Percentiles rank a stretch among this genome's conserved stretches.
phyloP scores from a whole-genome alignment of 1,139 yeast genomes.

The Yamadazyma buinensis region DNA sequence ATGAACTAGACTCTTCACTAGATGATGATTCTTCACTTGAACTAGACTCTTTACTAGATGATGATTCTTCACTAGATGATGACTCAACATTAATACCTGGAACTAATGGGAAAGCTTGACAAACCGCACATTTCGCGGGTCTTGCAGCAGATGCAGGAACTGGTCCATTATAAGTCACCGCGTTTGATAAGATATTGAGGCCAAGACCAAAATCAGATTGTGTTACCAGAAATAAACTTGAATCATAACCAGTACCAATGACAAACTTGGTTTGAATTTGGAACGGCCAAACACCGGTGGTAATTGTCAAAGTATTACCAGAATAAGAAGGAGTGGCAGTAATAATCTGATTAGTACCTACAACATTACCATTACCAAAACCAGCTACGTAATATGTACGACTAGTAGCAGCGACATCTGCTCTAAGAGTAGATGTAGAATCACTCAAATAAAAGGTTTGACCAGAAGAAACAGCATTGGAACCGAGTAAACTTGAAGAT shows the following conservation, averaged over 20 bases:
- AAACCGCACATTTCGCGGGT: conserved; percentile 4
- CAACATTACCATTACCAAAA: conserved; percentile 27
- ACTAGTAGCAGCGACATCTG: conserved; percentile 15
- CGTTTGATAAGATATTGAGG: conserved; percentile 8
- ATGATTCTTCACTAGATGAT: background rate
- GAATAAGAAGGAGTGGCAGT: conserved; percentile 9
- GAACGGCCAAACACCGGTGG: conserved; percentile 21
- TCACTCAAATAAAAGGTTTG: conserved; percentile 23
- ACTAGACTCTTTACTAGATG: background rate
- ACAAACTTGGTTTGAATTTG: conserved; percentile 14
- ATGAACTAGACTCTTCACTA: conserved; percentile 8
- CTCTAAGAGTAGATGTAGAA: conserved; percentile 17
- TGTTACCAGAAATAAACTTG: conserved; percentile 11
- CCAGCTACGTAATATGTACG: conserved; percentile 27
- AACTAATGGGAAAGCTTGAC: conserved; percentile 5
- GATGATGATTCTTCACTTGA: background rate
- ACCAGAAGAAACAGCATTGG: conserved; percentile 9
- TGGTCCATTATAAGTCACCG: conserved; percentile 7
- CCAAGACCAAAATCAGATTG: conserved; percentile 15
- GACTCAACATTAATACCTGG: conserved; percentile 5
- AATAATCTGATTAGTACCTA: conserved; percentile 19
- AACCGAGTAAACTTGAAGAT: conserved; percentile 15
- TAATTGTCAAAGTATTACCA: conserved; percentile 9
- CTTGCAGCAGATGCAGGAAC: conserved; percentile 5
- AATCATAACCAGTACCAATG: conserved; percentile 23